Evolutionary conservation across 23 red algal species (phyloP).

Genomic region (Chondrus crispus): DNA sequence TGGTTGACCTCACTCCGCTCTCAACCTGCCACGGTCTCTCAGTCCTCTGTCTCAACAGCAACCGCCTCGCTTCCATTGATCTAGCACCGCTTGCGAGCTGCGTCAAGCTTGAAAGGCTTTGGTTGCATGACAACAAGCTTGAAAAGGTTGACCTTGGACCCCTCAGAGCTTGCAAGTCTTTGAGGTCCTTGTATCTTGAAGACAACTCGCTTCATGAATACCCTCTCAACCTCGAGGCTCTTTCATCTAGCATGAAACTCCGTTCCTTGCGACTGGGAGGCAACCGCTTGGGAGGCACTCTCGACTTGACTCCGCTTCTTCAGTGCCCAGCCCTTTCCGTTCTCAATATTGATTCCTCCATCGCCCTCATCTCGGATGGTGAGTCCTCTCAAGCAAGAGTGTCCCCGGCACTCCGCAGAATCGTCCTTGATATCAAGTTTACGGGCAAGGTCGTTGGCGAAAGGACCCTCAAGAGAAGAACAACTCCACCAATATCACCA

Average conservation of each 20-base stretch:
- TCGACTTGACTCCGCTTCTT: conserved; percentile 90
- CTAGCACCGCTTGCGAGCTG: conserved; percentile 73
- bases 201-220: conserved; percentile 70
- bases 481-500: neutral
- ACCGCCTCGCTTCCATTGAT: conserved; percentile 67
- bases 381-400: conserved; percentile 16
- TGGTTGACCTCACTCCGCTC: conserved; percentile 72
- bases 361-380: conserved; percentile 59
- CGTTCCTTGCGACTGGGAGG: conserved; percentile 78
- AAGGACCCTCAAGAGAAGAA: neutral
- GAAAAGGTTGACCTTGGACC: conserved; percentile 66
- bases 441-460: neutral
- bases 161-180: conserved; percentile 33
- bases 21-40: conserved; percentile 50
- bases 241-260: conserved; percentile 48
- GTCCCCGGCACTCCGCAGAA: conserved; percentile 52
- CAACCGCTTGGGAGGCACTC: conserved; percentile 57
- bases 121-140: conserved; percentile 93
- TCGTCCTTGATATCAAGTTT: conserved; percentile 47
- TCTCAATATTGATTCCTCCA: conserved; percentile 67
- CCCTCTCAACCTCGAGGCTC: conserved; percentile 68
- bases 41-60: conserved; percentile 84
- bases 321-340: conserved; percentile 56
- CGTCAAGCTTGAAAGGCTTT: conserved; percentile 82
- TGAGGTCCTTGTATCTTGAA: conserved; percentile 90